These are phyloP conservation scores for Leishmania tropica DNA, from an alignment of 208 protist species.

Conservation along the genomic window DNA sequence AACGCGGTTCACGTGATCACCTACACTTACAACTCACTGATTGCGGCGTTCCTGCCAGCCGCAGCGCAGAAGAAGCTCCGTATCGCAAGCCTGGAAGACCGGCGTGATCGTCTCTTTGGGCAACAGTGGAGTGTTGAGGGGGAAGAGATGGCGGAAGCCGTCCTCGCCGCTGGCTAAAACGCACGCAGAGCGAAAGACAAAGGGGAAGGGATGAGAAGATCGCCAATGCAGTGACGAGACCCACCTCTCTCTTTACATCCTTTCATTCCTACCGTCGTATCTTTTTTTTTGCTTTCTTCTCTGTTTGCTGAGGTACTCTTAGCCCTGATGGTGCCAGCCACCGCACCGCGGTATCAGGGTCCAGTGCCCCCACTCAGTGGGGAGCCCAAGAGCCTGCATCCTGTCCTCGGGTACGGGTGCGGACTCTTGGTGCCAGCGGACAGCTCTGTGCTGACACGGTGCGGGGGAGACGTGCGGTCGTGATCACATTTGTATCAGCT, in stretches of 20 bases:
- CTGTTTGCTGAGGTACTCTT: background rate
- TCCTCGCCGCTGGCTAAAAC: background rate
- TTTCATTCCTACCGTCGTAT: background rate
- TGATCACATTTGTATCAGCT: no score
- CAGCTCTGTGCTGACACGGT: no score
- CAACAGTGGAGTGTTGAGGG: constrained; percentile 1
- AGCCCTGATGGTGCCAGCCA: background rate
- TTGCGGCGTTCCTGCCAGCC: constrained; percentile 21
- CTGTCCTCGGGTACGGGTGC: no score
- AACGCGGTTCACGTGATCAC: constrained; percentile 38
- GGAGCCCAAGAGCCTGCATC: no score
- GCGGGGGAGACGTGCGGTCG: no score
- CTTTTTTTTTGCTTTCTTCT: no score
- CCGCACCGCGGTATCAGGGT: no score
- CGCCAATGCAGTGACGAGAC: background rate
- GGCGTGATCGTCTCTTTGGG: constrained; percentile 17
- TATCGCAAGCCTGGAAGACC: constrained; percentile 46
- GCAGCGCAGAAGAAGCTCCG: constrained; percentile 13
- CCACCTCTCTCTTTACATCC: background rate
- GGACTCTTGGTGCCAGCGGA: no score
- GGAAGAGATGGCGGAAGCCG: constrained; percentile 7
- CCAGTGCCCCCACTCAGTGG: no score
- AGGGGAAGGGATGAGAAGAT: no score
- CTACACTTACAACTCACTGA: constrained; percentile 44
- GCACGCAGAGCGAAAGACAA: background rate